Conservation (phyloP, 2,329 filamentous ascomycete genomes). For the Coleophoma eucalyptorum region DNA sequence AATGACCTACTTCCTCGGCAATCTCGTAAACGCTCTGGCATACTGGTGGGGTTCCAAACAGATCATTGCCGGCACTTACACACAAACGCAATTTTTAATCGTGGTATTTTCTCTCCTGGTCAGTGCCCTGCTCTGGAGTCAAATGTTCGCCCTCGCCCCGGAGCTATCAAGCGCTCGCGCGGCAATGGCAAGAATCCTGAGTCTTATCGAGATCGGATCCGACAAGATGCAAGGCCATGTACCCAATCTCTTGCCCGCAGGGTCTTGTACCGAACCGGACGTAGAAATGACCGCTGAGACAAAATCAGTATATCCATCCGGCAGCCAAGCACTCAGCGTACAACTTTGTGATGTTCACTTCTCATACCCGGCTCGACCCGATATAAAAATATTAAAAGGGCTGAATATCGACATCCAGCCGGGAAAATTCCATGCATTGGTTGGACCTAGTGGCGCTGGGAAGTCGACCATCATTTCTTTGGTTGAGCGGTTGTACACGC, state of each 20-base stretch:
- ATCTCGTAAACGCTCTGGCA: slow-evolving; percentile 68
- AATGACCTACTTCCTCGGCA: slow-evolving; percentile 55
- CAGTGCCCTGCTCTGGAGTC: slow-evolving; percentile 68
- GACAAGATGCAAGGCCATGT: slow-evolving; percentile 15
- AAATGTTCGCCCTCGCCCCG: slow-evolving; percentile 70
- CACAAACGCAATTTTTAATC: slow-evolving; percentile 67
- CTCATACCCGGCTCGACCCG: slow-evolving; percentile 56
- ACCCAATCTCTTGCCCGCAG: background rate
- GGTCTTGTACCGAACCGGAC: slow-evolving; percentile 21
- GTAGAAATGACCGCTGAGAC: slow-evolving; percentile 33
- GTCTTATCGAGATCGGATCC: slow-evolving; percentile 41
- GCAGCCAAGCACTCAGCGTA: slow-evolving; percentile 22
- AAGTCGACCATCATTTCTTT: slow-evolving; percentile 63
- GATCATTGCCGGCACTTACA: slow-evolving; percentile 62
- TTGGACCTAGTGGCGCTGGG: slow-evolving; percentile 62
- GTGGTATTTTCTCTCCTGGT: slow-evolving; percentile 68
- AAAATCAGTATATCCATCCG: slow-evolving; percentile 2
- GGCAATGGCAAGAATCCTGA: slow-evolving; percentile 56
- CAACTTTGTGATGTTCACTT: slow-evolving; percentile 58
- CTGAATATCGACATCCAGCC: slow-evolving; percentile 53
- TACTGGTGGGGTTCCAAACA: slow-evolving; percentile 78
- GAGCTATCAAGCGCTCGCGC: slow-evolving; percentile 64
- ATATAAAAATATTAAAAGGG: slow-evolving; percentile 50
- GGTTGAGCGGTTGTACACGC: slow-evolving; percentile 46
- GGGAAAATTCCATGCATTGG: slow-evolving; percentile 59